A percentile compares a stretch with the other conserved stretches of the same genome.
These are phyloP conservation scores for Nepenthes mirabilis DNA, from an alignment of 148 eudicot species.

Conservation along the genomic window DNA sequence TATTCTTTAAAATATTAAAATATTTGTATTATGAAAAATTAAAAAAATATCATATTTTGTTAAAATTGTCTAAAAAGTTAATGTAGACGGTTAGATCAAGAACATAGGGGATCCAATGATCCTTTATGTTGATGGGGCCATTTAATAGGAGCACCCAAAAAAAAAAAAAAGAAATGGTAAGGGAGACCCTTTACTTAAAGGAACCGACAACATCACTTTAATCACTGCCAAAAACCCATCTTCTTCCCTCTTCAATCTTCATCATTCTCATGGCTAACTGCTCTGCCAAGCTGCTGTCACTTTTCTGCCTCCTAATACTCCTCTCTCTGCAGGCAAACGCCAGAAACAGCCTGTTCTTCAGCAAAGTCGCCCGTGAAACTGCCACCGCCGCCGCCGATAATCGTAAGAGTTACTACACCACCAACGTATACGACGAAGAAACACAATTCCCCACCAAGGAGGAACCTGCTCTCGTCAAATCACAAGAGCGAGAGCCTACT, in stretches of 20 bases:
- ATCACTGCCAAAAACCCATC: conserved; percentile 3
- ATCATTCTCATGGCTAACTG: not conserved
- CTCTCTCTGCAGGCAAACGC: conserved; percentile 38
- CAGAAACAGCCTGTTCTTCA: conserved; percentile 70
- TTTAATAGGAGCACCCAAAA: no score
- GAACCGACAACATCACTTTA: conserved; percentile 3
- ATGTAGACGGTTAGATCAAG: no score
- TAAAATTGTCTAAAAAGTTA: no score
- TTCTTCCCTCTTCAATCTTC: conserved; percentile 1
- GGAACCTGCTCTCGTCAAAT: not conserved
- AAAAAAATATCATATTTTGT: no score
- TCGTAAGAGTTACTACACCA: no score
- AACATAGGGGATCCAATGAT: no score
- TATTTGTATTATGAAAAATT: no score
- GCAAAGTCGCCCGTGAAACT: conserved; percentile 25
- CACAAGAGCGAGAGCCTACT: not conserved
- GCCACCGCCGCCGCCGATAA: not conserved
- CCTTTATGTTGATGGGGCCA: no score
- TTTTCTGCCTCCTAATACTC: conserved; percentile 22
- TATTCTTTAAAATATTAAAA: no score
- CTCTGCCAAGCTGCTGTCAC: not conserved
- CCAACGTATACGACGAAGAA: no score
- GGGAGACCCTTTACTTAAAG: conserved; percentile 18
- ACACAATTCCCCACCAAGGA: no score
- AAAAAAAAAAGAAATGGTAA: no score